These are phyloP conservation scores for Aurinia saxatilis DNA, from an alignment of 345 rosid species.

Conservation along the genomic window DNA sequence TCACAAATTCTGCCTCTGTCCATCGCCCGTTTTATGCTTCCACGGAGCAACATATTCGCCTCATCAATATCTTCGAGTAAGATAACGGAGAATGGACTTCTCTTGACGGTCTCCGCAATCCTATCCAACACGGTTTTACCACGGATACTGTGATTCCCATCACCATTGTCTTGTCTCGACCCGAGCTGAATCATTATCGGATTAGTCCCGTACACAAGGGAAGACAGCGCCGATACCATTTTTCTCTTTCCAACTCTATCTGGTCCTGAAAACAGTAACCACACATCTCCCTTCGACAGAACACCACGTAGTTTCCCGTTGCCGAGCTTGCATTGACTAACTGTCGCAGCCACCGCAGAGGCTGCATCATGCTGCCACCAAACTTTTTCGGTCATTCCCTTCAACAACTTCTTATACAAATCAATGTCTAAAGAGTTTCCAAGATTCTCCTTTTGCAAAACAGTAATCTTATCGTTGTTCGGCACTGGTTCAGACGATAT, in stretches of 20 bases:
- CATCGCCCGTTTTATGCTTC: constrained; percentile 79
- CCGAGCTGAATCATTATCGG: constrained; percentile 62
- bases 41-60: constrained; percentile 62
- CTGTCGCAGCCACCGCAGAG: constrained; percentile 62
- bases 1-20: constrained; percentile 85
- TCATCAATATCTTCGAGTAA: constrained; percentile 89
- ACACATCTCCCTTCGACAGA: constrained; percentile 64
- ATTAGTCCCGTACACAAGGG: constrained; percentile 40
- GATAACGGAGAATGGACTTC: constrained; percentile 76
- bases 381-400: constrained; percentile 73
- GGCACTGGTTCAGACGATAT: constrained; percentile 49
- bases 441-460: constrained; percentile 35
- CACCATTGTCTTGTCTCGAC: constrained; percentile 44
- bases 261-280: constrained; percentile 83
- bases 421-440: constrained; percentile 47
- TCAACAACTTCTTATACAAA: constrained; percentile 67
- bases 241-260: constrained; percentile 83
- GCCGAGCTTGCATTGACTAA: constrained; percentile 70
- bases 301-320: constrained; percentile 50
- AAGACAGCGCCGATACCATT: constrained; percentile 80
- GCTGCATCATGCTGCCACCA: constrained; percentile 98
- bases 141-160: constrained; percentile 41
- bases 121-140: constrained; percentile 86
- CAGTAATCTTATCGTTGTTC: constrained; percentile 43
- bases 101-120: constrained; percentile 78